Evolutionary conservation across 208 protist genomes (phyloP).

Genomic region (Crithidia brevicula): DNA sequence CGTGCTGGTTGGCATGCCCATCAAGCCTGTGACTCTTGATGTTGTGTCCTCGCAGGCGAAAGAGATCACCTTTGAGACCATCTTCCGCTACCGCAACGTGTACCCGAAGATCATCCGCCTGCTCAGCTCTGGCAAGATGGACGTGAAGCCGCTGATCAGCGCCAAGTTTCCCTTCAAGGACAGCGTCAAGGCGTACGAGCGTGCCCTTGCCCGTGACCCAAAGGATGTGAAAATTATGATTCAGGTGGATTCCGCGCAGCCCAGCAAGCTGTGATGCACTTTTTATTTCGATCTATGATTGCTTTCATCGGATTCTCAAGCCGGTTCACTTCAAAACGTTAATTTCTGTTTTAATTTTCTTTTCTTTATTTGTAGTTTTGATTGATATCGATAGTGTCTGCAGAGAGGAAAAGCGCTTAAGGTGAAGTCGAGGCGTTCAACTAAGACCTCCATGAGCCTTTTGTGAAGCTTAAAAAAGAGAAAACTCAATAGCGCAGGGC

Average conservation of each 20-base stretch:
- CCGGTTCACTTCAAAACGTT: neutral
- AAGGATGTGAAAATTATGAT: slow-evolving; percentile 65
- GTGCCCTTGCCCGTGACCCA: slow-evolving; percentile 38
- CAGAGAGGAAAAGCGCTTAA: too few species aligned
- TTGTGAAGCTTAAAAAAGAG: too few species aligned
- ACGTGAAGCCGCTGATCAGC: slow-evolving; percentile 63
- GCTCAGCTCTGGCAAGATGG: slow-evolving; percentile 47
- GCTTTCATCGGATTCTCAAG: neutral
- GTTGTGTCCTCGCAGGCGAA: slow-evolving; percentile 51
- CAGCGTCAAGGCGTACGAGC: slow-evolving; percentile 45
- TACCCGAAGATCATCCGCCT: slow-evolving; percentile 48
- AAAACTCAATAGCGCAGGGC: too few species aligned
- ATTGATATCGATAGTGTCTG: slow-evolving; percentile 1
- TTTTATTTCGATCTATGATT: slow-evolving; percentile 3
- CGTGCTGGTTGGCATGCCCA: slow-evolving; percentile 58
- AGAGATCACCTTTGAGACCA: slow-evolving; percentile 60
- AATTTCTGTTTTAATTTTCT: neutral
- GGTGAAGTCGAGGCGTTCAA: too few species aligned
- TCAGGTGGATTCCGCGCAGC: slow-evolving; percentile 35
- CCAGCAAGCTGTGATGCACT: slow-evolving; percentile 24
- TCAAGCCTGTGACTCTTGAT: slow-evolving; percentile 38
- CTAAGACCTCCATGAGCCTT: too few species aligned
- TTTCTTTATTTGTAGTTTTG: neutral
- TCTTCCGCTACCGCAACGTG: slow-evolving; percentile 55
- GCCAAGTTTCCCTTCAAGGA: slow-evolving; percentile 49